Evolutionary conservation across 1,284 basidiomycete species (phyloP).

Genomic region (Austroboletus novae-zelandiae): DNA sequence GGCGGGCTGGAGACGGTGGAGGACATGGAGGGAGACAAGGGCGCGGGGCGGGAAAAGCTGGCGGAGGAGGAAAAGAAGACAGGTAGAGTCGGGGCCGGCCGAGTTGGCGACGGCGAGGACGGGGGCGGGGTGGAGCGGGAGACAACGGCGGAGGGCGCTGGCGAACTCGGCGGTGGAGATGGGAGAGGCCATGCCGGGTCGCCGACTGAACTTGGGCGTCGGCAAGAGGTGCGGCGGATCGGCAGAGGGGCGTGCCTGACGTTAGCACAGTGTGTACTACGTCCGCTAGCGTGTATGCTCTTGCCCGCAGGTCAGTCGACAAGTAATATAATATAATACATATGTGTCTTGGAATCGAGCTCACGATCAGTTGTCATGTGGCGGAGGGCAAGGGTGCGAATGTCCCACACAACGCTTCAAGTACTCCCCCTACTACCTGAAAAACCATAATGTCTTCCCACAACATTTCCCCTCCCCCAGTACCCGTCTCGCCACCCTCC

Average conservation of each 20-base stretch:
- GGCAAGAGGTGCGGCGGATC: no score
- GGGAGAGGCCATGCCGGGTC: not conserved
- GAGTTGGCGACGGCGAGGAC: conserved; percentile 64
- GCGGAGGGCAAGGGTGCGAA: conserved; percentile 27
- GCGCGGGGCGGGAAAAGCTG: conserved; percentile 34
- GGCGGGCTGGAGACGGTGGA: conserved; percentile 61
- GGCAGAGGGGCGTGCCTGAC: no score
- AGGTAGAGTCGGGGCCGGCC: conserved; percentile 77
- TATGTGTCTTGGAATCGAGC: conserved; percentile 1
- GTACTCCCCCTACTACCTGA: conserved; percentile 4
- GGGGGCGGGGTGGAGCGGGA: conserved; percentile 2
- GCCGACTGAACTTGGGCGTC: no score
- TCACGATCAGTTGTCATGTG: conserved; percentile 18
- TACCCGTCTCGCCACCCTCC: conserved; percentile 40
- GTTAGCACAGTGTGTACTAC: no score
- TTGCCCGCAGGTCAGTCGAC: no score
- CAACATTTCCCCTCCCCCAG: conserved; percentile 32
- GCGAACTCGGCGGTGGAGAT: conserved; percentile 48
- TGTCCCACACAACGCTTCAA: not conserved
- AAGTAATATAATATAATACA: no score
- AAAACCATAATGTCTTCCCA: conserved; percentile 17
- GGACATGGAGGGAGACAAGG: conserved; percentile 61
- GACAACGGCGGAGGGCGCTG: conserved; percentile 24
- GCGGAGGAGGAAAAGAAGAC: conserved; percentile 64
- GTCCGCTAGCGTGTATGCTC: no score